Evolutionary conservation across 202 grass and related monocot genomes (phyloP).

Genomic region (Thinopyrum obtusiflorum): DNA sequence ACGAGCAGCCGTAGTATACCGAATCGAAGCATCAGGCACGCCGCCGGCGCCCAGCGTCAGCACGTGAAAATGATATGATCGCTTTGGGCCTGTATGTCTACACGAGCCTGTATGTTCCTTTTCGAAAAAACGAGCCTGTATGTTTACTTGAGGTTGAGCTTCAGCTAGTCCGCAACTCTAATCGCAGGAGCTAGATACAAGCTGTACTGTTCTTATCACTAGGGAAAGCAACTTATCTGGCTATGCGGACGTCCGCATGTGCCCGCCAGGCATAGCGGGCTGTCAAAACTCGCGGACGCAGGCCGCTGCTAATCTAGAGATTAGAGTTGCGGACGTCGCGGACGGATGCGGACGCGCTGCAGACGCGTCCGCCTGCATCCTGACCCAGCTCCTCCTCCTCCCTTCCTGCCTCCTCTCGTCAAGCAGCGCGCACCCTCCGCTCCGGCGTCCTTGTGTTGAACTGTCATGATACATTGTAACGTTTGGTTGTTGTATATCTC

Average conservation of each 20-base stretch:
- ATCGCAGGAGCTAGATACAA: too few species aligned
- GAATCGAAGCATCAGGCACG: not conserved
- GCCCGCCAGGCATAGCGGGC: not conserved
- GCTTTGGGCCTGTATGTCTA: not conserved
- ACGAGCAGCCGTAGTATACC: not conserved
- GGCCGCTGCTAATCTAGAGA: not conserved
- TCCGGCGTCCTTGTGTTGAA: too few species aligned
- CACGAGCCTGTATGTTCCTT: not conserved
- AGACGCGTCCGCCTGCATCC: not conserved
- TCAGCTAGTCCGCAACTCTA: too few species aligned
- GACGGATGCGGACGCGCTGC: too few species aligned
- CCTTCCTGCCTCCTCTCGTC: too few species aligned
- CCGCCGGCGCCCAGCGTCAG: not conserved
- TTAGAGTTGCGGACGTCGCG: not conserved
- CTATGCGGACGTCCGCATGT: not conserved
- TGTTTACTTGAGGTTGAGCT: too few species aligned
- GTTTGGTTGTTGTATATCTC: too few species aligned
- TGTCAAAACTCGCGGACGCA: not conserved
- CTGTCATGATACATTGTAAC: too few species aligned
- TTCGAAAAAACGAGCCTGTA: not conserved
- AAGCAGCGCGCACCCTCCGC: too few species aligned
- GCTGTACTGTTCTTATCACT: too few species aligned
- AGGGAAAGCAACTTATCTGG: too few species aligned
- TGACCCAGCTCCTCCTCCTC: too few species aligned
- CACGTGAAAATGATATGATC: not conserved